Evolutionary conservation across 148 eudicot genomes (phyloP).

Genomic region (Mesembryanthemum crystallinum): DNA sequence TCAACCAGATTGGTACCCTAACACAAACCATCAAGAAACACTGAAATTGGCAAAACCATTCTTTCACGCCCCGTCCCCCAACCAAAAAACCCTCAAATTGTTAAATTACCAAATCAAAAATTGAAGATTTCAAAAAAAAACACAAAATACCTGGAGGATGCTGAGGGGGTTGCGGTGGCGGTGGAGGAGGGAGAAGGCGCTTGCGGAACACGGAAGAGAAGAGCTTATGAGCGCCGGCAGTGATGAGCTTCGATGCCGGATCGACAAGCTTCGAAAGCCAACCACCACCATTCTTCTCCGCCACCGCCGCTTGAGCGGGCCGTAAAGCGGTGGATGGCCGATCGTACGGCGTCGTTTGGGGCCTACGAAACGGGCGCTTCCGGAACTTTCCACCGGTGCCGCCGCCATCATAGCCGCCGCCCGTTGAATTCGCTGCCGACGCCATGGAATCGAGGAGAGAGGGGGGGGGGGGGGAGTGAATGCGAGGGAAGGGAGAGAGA

Average conservation of each 20-base stretch:
- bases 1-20: neutral
- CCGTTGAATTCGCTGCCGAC: slow-evolving; percentile 24
- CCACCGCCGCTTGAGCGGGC: slow-evolving; percentile 28
- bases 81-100: neutral
- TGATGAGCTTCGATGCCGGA: slow-evolving; percentile 71
- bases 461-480: neutral
- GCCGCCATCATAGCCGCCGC: slow-evolving; percentile 21
- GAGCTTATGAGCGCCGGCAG: slow-evolving; percentile 59
- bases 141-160: neutral
- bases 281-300: slow-evolving; percentile 27
- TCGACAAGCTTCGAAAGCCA: slow-evolving; percentile 77
- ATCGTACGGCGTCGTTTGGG: slow-evolving; percentile 74
- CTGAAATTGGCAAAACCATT: neutral
- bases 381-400: slow-evolving; percentile 70
- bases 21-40: neutral
- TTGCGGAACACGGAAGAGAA: slow-evolving; percentile 66
- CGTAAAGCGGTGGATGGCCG: slow-evolving; percentile 61
- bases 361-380: slow-evolving; percentile 35
- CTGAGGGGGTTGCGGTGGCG: slow-evolving; percentile 23
- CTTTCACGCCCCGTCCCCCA: neutral
- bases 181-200: slow-evolving; percentile 64
- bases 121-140: neutral
- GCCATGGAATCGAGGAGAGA: slow-evolving; percentile 29
- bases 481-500: slow-evolving; percentile 17
- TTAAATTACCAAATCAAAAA: neutral